Evolutionary conservation across 2,329 filamentous ascomycete genomes (phyloP), one percentile per base, ranked within the genome.

Genomic region (Exophiala calicioides): DNA sequence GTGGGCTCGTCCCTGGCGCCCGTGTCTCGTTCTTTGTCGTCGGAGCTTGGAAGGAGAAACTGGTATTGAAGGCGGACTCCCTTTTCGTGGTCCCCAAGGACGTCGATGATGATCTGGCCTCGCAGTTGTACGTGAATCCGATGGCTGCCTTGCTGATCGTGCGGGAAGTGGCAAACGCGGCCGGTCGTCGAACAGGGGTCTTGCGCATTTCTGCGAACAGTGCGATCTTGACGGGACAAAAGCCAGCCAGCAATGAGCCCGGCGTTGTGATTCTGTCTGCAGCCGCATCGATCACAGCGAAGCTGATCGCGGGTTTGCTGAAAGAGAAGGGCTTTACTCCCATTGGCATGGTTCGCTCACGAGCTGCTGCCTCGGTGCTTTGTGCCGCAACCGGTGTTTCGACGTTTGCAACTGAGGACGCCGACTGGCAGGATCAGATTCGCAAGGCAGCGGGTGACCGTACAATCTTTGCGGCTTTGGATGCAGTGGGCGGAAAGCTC

Each of bases 261-360:
- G 40, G 40, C 4, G 40, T 44, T 3, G 30, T 44, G 3, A 5
- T 44, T 18, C n/a, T 44, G 12, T 35, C 40, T 7, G 40, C 15
- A 12, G 40, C 40, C n/a, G 40, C 7, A 5, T 44, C 40, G 9
- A 44, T 16, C 16, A 10, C 15, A 3, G 40, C 40, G 7, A 44
- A 16, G 18, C 18, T 44, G 31, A 16, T 16, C 29, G 40, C 40
- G 3, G 30, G 7, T 8, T 12, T 16, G 5, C 40, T 44, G 5
- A 44, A 35, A 21, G 40, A 7, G n/a, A 44, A 44, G 20, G 40
- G 40, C 3, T 44, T 24, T 18, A 44, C 30, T 26, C 30, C 30
- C 5, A 44, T 44, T 24, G 40, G 40, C 20, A 5, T 35, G 29
- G 40, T 44, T 44, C 40, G 40, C 12, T 44, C 40, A n/a, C n/a